A percentile compares a stretch with the other conserved stretches of the same genome.
Conservation (phyloP, 768 basidiomycete species). For the Hericium erinaceus region DNA sequence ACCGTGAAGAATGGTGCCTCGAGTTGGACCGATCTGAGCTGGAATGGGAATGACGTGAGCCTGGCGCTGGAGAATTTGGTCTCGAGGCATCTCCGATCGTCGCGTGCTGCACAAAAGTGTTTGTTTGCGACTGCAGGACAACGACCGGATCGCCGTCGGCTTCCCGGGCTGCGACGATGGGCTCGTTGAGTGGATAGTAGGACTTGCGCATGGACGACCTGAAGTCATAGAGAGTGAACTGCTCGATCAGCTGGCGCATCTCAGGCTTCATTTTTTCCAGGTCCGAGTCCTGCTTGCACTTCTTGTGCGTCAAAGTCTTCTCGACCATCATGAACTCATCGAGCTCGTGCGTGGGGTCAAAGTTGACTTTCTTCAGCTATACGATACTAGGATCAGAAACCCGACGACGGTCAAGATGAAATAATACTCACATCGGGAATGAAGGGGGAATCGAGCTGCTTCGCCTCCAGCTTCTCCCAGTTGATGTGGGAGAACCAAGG, state of each 20-base stretch:
- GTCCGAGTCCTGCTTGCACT: constrained; percentile 82
- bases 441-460: constrained; percentile 70
- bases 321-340: constrained; percentile 97
- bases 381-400: constrained; percentile 1
- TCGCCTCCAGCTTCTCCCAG: constrained; percentile 71
- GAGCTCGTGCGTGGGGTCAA: constrained; percentile 93
- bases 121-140: constrained; percentile 10
- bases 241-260: constrained; percentile 86
- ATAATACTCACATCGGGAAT: constrained; percentile 78
- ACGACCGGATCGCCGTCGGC: background rate
- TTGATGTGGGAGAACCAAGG: constrained; percentile 80
- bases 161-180: constrained; percentile 25
- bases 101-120: constrained; percentile 8
- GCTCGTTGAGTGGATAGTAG: constrained; percentile 84
- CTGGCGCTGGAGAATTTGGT: background rate
- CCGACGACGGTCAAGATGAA: background rate
- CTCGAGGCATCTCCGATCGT: background rate
- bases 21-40: background rate
- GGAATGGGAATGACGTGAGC: background rate
- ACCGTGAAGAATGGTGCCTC: constrained; percentile 1
- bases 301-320: constrained; percentile 92
- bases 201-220: constrained; percentile 60
- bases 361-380: constrained; percentile 94
- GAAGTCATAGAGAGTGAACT: constrained; percentile 92
- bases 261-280: constrained; percentile 86